These are phyloP conservation scores for Cryomyces minteri DNA, from an alignment of 495 filamentous ascomycete species.

Conservation along the genomic window DNA sequence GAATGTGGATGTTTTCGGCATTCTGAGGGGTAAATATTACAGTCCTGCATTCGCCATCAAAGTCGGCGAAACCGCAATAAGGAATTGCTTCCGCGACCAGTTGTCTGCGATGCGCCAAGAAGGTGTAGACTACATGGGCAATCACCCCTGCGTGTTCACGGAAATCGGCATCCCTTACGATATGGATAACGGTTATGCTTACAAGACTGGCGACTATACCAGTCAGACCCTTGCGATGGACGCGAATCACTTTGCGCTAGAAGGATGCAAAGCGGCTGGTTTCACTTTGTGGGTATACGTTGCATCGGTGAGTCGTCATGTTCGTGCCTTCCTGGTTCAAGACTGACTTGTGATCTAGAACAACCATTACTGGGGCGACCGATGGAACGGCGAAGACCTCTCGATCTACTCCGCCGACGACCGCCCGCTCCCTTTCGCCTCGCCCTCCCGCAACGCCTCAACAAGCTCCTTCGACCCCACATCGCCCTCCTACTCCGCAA, in stretches of 20 bases:
- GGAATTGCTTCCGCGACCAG: slow-evolving; percentile 86
- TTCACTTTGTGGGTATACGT: slow-evolving; percentile 84
- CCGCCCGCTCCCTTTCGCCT: slow-evolving; percentile 35
- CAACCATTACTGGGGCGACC: slow-evolving; percentile 75
- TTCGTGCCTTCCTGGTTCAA: slow-evolving; percentile 1
- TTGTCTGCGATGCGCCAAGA: slow-evolving; percentile 75
- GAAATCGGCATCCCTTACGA: slow-evolving; percentile 98
- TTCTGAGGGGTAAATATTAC: slow-evolving; percentile 75
- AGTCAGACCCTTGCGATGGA: slow-evolving; percentile 91
- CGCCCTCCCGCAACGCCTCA: slow-evolving; percentile 14
- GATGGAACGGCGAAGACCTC: slow-evolving; percentile 95
- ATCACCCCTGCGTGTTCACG: slow-evolving; percentile 77
- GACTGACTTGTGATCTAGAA: slow-evolving; percentile 30
- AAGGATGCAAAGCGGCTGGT: slow-evolving; percentile 61
- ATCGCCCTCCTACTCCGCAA: slow-evolving; percentile 40
- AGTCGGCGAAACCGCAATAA: slow-evolving; percentile 84
- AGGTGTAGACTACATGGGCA: slow-evolving; percentile 76
- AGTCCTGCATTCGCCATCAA: slow-evolving; percentile 81
- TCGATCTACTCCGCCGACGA: slow-evolving; percentile 81
- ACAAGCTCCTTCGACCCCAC: slow-evolving; percentile 26
- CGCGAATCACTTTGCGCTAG: slow-evolving; percentile 85
- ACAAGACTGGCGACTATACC: slow-evolving; percentile 89
- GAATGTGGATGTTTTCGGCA: slow-evolving; percentile 90
- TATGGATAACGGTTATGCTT: slow-evolving; percentile 92
- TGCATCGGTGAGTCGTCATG: slow-evolving; percentile 32